Conservation (phyloP, 192 early-diverging fungal species). For the Coemansia sp. region DNA sequence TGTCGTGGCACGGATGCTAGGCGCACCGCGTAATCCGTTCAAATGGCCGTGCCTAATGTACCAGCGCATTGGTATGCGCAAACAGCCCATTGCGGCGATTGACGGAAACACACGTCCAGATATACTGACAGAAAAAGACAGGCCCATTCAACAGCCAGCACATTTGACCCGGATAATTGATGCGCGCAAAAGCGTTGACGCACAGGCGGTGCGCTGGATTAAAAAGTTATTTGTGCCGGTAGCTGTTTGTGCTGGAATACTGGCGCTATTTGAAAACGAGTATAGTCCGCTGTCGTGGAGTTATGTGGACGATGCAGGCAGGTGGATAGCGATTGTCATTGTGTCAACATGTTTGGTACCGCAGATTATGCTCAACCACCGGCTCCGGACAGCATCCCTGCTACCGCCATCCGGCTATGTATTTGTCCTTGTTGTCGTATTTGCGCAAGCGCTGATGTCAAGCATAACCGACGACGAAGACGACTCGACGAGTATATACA, state of each 20-base stretch:
- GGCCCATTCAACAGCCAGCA: background rate
- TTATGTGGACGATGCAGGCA: conserved; percentile 5
- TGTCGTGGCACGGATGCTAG: conserved; percentile 6
- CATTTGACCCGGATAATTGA: background rate
- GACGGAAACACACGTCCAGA: background rate
- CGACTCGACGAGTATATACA: background rate
- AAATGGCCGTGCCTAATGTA: background rate
- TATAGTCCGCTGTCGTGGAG: conserved; percentile 7
- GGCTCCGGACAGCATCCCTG: conserved; percentile 8
- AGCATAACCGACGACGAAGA: background rate
- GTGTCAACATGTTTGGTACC: conserved; percentile 7
- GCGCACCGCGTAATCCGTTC: background rate
- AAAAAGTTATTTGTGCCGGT: background rate
- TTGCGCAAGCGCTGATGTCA: background rate
- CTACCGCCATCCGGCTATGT: conserved; percentile 5
- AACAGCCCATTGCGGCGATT: background rate
- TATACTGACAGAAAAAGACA: background rate
- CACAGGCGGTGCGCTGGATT: background rate
- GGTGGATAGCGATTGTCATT: background rate
- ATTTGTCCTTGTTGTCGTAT: background rate
- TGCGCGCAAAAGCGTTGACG: conserved; percentile 1
- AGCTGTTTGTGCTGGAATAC: background rate
- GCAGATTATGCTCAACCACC: conserved; percentile 15
- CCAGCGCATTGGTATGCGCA: background rate
- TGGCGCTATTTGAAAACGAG: conserved; percentile 1